Base-by-base conservation (phyloP, 2,329 filamentous ascomycete genomes). In the Raffaelea ambrosiae region DNA sequence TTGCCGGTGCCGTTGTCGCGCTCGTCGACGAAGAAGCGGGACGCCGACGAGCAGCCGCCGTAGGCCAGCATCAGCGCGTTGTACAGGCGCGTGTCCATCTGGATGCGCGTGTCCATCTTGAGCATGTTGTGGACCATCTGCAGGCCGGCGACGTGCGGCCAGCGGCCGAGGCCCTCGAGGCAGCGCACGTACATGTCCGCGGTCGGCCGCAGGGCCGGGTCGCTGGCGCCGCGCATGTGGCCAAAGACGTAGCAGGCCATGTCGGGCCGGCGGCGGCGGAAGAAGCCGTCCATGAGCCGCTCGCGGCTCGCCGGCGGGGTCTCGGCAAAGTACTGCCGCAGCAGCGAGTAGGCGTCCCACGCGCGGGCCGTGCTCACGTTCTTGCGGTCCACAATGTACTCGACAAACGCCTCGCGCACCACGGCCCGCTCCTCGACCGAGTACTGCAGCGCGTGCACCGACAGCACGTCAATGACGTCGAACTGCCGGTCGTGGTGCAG, bases 1-100 rank as follows among this genome's bases (percentile, higher is more conserved):
- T 81, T 86, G 1, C 79, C 76, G 1, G 81, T 79, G 7, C 26
- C 7, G 26, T 29, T 13, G 26, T 29, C 26, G 26, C 13, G 26
- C 26, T 13, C 26, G 7, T 13, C 26, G 26, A 13, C 26, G 26
- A 29, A 7, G 26, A n/a, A n/a, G n/a, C n/a, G n/a, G n/a, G n/a
- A n/a, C n/a, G n/a, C n/a, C n/a, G n/a, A n/a, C n/a, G n/a, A n/a
- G n/a, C n/a, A n/a, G n/a, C n/a, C 26, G 26, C 26, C 26, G 60
- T 95, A 91, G 0, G 88, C 90, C 13, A 93, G 73, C 82, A 98
- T 95, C 43, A 97, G 70, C 0, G 85, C 81, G 58, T 95, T 97
- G 57, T 84, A 80, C 2, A 97, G 71, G 48, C 71, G 73, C 1
- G 91, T 97, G 56, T 77, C 82, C 4, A 84, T 75, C 56, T 90